A percentile compares a stretch with the other conserved stretches of the same genome.
These are phyloP conservation scores for Backusella psychrophila DNA, from an alignment of 192 early-diverging fungal genomes.

Conservation along the genomic window DNA sequence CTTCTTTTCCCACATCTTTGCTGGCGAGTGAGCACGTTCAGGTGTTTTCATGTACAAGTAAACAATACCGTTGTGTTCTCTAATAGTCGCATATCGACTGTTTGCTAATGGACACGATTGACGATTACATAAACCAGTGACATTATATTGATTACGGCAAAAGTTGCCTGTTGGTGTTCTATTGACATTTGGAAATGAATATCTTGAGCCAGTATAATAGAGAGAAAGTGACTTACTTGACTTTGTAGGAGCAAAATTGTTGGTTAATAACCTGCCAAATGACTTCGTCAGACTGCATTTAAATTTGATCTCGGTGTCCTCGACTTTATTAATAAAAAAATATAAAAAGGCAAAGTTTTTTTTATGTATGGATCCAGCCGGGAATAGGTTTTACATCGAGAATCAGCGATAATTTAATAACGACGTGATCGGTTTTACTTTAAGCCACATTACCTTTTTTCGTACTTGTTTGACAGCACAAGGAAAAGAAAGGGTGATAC, in stretches of 20 bases:
- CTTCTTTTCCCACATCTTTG: constrained; percentile 91
- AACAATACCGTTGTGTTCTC: constrained; percentile 78
- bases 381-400: neutral
- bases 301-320: neutral
- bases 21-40: constrained; percentile 91
- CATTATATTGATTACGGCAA: constrained; percentile 95
- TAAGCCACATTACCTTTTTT: neutral
- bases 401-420: neutral
- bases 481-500: neutral
- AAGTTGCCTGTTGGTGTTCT: constrained; percentile 86
- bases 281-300: constrained; percentile 69
- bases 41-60: constrained; percentile 95
- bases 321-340: neutral
- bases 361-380: neutral
- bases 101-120: constrained; percentile 96
- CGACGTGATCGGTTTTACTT: neutral
- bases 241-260: constrained; percentile 98
- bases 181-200: constrained; percentile 5
- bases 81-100: constrained; percentile 91
- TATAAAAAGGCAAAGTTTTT: neutral
- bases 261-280: constrained; percentile 96
- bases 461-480: neutral
- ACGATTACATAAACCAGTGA: constrained; percentile 93
- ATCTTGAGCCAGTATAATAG: neutral
- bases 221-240: constrained; percentile 63